These are phyloP conservation scores for Pseudopediastrum boryanum DNA, from an alignment of 139 green algal genomes.

Conservation along the genomic window DNA sequence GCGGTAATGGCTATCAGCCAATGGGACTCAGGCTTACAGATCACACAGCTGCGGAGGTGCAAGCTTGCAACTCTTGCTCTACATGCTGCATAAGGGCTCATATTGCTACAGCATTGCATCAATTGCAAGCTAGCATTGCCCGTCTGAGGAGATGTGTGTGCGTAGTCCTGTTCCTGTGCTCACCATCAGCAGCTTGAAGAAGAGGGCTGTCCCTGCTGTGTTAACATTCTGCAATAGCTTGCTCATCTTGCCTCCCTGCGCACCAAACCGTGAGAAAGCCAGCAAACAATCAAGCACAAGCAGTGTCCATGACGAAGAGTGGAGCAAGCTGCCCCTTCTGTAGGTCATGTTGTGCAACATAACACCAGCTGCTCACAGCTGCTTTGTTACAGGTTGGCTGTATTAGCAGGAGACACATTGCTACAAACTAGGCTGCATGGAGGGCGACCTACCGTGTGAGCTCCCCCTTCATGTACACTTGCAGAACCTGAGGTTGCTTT, in stretches of 20 bases:
- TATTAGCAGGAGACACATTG: too few relatives aligned
- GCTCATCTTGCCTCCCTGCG: conserved; percentile 35
- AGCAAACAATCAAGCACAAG: neutral
- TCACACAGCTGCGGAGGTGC: neutral
- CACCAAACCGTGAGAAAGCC: neutral
- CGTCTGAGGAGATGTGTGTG: neutral
- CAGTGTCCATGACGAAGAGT: too few relatives aligned
- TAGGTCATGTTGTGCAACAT: too few relatives aligned
- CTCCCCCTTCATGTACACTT: too few relatives aligned
- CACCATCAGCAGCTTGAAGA: conserved; percentile 68
- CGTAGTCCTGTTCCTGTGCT: neutral
- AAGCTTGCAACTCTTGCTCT: neutral
- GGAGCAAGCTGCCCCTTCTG: too few relatives aligned
- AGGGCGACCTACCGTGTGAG: too few relatives aligned
- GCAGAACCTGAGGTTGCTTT: too few relatives aligned
- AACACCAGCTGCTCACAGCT: too few relatives aligned
- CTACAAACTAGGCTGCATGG: too few relatives aligned
- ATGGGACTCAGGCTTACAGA: neutral
- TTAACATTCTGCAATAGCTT: conserved; percentile 81
- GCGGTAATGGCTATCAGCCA: neutral
- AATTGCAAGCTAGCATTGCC: too few relatives aligned
- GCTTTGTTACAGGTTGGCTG: too few relatives aligned
- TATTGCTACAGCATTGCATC: neutral
- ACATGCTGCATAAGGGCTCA: neutral
- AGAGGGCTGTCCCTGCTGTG: conserved; percentile 70